Evolutionary conservation across 345 rosid genomes (phyloP).

Genomic region (Capsella bursapastoris): DNA sequence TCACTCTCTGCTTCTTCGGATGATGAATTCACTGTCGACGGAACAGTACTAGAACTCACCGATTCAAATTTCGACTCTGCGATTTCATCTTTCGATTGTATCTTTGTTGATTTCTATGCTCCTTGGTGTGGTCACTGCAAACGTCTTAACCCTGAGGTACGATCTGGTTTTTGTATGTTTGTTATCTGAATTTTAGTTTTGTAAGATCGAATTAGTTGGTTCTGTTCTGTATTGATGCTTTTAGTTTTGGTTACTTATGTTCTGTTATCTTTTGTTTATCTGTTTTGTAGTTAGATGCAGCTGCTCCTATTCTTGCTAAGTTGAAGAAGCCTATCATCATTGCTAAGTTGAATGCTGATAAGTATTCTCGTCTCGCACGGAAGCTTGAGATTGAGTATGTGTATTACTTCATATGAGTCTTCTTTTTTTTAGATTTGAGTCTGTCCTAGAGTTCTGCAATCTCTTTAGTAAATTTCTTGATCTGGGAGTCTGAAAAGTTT

Average conservation of each 20-base stretch:
- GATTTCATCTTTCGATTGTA: conserved; percentile 69
- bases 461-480: background rate
- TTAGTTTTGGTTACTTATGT: background rate
- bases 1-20: conserved; percentile 30
- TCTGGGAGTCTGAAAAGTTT: background rate
- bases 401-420: background rate
- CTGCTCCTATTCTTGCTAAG: conserved; percentile 77
- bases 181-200: background rate
- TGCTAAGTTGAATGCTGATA: conserved; percentile 90
- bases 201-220: background rate
- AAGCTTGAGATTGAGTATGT: conserved; percentile 86
- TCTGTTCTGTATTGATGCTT: background rate
- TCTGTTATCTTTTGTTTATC: background rate
- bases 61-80: conserved; percentile 86
- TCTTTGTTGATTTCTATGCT: conserved; percentile 91
- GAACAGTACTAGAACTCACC: conserved; percentile 77
- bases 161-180: no score
- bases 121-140: conserved; percentile 99
- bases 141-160: conserved; percentile 84
- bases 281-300: conserved; percentile 77
- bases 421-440: background rate
- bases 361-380: conserved; percentile 62
- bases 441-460: background rate
- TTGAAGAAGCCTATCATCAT: conserved; percentile 76
- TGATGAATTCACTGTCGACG: conserved; percentile 56